Conservation (phyloP, 768 basidiomycete species). For the Suillus subluteus region DNA sequence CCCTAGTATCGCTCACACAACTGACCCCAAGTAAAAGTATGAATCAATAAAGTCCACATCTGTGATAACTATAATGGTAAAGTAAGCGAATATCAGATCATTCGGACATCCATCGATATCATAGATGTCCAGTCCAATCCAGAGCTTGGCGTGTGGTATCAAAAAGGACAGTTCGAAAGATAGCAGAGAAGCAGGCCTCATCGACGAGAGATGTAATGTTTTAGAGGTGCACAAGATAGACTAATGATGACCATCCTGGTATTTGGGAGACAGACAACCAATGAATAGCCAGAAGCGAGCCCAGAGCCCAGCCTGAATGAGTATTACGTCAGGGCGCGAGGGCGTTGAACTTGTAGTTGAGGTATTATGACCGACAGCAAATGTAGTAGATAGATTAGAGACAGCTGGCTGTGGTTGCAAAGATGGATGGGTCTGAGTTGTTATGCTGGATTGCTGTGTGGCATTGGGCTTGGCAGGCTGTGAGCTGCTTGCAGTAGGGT, state of each 20-base stretch:
- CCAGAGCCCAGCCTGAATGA: neutral
- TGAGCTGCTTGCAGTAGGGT: neutral
- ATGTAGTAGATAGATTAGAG: neutral
- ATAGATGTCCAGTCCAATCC: no score
- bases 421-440: neutral
- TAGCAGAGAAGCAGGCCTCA: no score
- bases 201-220: no score
- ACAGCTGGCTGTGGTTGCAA: neutral
- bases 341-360: neutral
- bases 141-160: no score
- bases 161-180: no score
- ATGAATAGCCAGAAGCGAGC: neutral
- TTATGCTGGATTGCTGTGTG: neutral
- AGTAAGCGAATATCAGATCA: no score
- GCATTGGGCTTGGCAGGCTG: neutral
- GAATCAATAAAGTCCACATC: no score
- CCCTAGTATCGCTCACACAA: no score
- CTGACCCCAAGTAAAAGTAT: no score
- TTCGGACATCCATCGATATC: no score
- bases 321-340: neutral
- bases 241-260: neutral
- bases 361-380: neutral
- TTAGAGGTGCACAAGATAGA: no score
- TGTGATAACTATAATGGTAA: no score
- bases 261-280: neutral